phyloP scores from a whole-genome alignment of 805 yeast species.

The Lipomyces japonicus region DNA sequence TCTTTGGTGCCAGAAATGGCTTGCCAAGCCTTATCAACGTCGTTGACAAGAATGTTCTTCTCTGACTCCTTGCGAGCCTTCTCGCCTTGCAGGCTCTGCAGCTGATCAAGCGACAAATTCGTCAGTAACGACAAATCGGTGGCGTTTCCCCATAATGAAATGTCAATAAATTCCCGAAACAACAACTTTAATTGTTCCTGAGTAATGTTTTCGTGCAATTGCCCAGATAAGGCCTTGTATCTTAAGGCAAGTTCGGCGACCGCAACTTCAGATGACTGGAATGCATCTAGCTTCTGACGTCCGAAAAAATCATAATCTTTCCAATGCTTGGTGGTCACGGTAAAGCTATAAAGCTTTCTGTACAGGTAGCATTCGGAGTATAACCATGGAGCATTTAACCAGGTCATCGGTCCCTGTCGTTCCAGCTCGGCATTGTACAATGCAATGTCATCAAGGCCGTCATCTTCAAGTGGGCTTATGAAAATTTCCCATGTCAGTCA shows the following conservation, averaged over 20 bases:
- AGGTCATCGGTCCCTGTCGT: conserved; percentile 45
- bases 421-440: conserved; percentile 58
- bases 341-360: conserved; percentile 42
- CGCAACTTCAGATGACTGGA: conserved; percentile 68
- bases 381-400: conserved; percentile 91
- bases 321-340: conserved; percentile 43
- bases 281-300: conserved; percentile 65
- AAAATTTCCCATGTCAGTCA: not conserved
- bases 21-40: conserved; percentile 27
- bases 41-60: conserved; percentile 30
- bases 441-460: conserved; percentile 37
- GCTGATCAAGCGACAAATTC: conserved; percentile 78
- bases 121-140: conserved; percentile 88
- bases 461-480: conserved; percentile 46
- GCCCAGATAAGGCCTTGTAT: conserved; percentile 44
- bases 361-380: conserved; percentile 81
- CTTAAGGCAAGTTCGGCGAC: conserved; percentile 76
- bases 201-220: conserved; percentile 23
- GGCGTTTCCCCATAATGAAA: conserved; percentile 97
- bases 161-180: conserved; percentile 70
- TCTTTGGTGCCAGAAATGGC: conserved; percentile 12
- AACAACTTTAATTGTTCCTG: conserved; percentile 31
- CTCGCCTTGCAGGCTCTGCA: conserved; percentile 86
- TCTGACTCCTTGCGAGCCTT: conserved; percentile 56
- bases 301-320: conserved; percentile 68